Base-by-base conservation (phyloP, 2,329 filamentous ascomycete species). In the Colletotrichum truncatum region DNA sequence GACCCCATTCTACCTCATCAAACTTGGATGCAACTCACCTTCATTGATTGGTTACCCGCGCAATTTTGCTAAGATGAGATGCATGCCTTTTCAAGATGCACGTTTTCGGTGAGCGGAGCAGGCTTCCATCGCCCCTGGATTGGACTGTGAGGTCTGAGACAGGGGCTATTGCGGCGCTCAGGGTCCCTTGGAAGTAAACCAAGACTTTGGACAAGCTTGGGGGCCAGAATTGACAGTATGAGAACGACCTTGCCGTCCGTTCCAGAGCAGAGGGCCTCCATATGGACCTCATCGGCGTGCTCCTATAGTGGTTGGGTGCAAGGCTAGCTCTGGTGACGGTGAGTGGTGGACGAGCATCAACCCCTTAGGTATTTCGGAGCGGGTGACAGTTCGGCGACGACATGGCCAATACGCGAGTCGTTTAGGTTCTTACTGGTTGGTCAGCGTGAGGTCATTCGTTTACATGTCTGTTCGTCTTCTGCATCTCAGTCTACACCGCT, bases 131-230 rank as follows among this genome's bases (percentile, higher is more conserved):
- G 23, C 26, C 18, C n/a, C n/a, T n/a, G n/a, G n/a, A n/a, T 52
- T 52, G 36, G 28, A 52, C 45, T 45, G 54, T 30, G 45, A 45
- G 45, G 54, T 32, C 28, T 14, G 14, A 52, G 60, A 52, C 54
- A 58, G n/a, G 16, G 18, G 38, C 14, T n/a, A 14, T 55, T 34
- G 12, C 25, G 21, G 57, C 38, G 4, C 14, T 16, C 28, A 30
- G 39, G 14, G 45, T 49, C 45, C 26, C 26, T 14, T 14, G 43
- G 23, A 23, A 21, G 16, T 49, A 16, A 10, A 23, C 10, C n/a
- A 26, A 26, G 6, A 23, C n/a, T n/a, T n/a, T 43, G 39, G 5
- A n/a, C 16, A 12, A 21, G 16, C 39, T 21, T 23, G 18, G 39
- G 18, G 39, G 18, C 16, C 39, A 12, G 18, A 10, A 21, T 16